Evolutionary conservation across 768 basidiomycete species (phyloP).

Genomic region (Mrakia frigida): DNA sequence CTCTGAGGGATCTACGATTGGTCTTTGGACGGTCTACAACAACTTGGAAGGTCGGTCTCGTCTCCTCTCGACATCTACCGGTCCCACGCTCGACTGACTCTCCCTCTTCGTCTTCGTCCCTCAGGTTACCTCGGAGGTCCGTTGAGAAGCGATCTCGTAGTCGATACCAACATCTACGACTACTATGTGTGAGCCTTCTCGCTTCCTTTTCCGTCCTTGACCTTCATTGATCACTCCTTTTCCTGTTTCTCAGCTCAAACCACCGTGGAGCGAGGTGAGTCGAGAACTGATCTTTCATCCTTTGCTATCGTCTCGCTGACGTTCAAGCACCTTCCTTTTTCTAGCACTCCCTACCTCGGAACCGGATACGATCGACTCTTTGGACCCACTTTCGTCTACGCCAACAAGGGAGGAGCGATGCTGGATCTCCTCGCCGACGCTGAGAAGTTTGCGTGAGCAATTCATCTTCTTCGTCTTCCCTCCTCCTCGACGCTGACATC

Average conservation of each 20-base stretch:
- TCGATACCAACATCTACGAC: constrained; percentile 36
- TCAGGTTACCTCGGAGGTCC: constrained; percentile 35
- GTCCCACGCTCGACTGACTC: not conserved
- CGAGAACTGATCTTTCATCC: not conserved
- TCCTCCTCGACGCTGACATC: not conserved
- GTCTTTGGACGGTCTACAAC: constrained; percentile 36
- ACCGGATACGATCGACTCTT: constrained; percentile 38
- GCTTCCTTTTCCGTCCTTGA: not conserved
- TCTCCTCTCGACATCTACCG: too few species aligned
- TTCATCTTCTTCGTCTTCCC: not conserved
- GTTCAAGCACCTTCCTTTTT: not conserved
- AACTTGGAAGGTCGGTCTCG: constrained; percentile 30
- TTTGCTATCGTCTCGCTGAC: not conserved
- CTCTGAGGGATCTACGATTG: constrained; percentile 35
- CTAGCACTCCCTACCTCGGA: constrained; percentile 33
- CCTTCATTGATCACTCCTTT: too few species aligned
- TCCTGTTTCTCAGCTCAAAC: constrained; percentile 28
- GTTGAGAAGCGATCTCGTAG: constrained; percentile 34
- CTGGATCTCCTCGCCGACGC: constrained; percentile 20
- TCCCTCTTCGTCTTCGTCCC: not conserved
- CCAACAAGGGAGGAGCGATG: constrained; percentile 7
- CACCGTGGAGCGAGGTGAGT: constrained; percentile 33
- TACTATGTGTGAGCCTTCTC: not conserved
- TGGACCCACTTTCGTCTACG: constrained; percentile 35
- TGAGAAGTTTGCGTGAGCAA: constrained; percentile 12